Evolutionary conservation across 805 yeast species (phyloP), one percentile per base, ranked within the genome.

Genomic region (Clavispora phyllophila): DNA sequence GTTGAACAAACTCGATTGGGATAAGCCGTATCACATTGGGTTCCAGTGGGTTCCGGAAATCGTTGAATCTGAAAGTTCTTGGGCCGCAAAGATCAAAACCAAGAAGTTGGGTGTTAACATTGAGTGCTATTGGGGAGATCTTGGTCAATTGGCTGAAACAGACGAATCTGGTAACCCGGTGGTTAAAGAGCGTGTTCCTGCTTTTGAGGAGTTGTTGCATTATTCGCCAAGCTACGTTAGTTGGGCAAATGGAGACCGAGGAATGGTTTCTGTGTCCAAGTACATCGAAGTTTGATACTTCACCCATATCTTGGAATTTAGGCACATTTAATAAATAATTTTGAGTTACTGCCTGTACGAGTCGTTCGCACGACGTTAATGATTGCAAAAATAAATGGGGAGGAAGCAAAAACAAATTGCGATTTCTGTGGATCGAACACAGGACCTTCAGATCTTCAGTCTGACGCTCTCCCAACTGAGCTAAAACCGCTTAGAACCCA

Each of bases 81-180:
- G 49, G 25, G 48, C 49, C 6, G 60, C 56, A n/a, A 63, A 59
- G 27, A 60, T 46, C 15, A 52, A 50, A 17, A 61, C 62, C 25
- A 66, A 53, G 58, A 65, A 43, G 28, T 61, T 87, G 39, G 82
- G 81, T 8, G 72, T 88, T 1, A 60, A 66, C 7, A 72, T 88
- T 8, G 69, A 76, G 19, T 89, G 96, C 57, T 79, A 68, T 54
- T 89, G 91, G 90, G 85, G 87, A 8, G 95, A 88, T 50, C 78
- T 79, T 57, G 80, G 79, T 27, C 39, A 57, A 61, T 19, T 55
- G 65, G 7, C 66, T 38, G 78, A 73, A 1, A 36, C 37, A 4
- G 39, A 39, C 25, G 33, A 29, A 9, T 31, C 47, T 10, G 25
- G 25, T 8, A 49, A 50, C 23, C 62, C 76, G 25, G 46, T 47